These are phyloP conservation scores for Yamadazyma pseudoaaseri DNA, from an alignment of 1,139 yeast species.

Conservation along the genomic window DNA sequence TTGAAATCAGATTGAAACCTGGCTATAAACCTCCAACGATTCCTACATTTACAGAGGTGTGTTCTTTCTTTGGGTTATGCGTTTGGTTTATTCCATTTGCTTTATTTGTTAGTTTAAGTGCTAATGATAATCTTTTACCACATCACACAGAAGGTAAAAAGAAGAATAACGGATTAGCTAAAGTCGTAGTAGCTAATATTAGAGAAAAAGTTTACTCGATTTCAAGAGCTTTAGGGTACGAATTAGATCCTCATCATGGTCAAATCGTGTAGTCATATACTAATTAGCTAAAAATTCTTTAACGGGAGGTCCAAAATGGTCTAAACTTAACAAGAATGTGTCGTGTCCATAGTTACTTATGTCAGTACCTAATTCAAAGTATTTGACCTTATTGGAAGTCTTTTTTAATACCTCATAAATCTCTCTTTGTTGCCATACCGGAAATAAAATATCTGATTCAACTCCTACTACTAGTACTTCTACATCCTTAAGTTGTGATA, in stretches of 20 bases:
- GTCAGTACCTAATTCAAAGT: constrained; percentile 73
- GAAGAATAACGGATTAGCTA: constrained; percentile 45
- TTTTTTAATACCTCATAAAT: constrained; percentile 57
- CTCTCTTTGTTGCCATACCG: constrained; percentile 93
- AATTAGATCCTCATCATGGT: constrained; percentile 59
- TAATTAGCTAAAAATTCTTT: constrained; percentile 40
- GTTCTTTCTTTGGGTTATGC: constrained; percentile 90
- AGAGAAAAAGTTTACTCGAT: constrained; percentile 51
- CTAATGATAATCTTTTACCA: constrained; percentile 88
- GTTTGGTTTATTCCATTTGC: constrained; percentile 96
- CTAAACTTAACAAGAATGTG: constrained; percentile 76
- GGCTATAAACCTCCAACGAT: constrained; percentile 65
- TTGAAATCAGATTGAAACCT: constrained; percentile 55
- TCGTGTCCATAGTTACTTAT: constrained; percentile 87
- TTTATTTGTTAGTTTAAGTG: constrained; percentile 86
- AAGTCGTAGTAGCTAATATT: constrained; percentile 56
- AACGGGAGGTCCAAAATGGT: constrained; percentile 79
- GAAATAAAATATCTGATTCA: constrained; percentile 86
- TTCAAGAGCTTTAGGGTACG: constrained; percentile 58
- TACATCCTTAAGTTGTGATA: constrained; percentile 59
- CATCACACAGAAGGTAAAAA: constrained; percentile 38
- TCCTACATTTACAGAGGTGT: constrained; percentile 83
- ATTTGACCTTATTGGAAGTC: constrained; percentile 41
- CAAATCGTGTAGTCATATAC: constrained; percentile 33
- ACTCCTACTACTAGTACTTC: constrained; percentile 83